Conservation (phyloP, 2,329 filamentous ascomycete genomes). For the Elsinoe batatas region DNA sequence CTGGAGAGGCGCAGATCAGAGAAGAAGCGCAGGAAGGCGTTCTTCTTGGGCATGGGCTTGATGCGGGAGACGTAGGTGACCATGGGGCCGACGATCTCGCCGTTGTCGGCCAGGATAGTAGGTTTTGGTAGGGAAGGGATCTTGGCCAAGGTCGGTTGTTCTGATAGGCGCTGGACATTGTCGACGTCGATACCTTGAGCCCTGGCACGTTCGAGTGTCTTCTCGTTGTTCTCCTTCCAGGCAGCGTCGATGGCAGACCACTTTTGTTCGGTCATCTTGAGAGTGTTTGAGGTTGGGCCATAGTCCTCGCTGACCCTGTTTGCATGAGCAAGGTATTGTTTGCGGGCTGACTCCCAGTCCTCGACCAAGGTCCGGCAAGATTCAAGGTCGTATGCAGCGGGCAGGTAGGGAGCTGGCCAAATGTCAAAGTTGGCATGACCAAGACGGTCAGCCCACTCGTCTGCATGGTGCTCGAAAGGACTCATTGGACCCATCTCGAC, state of each 20-base stretch:
- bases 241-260: slow-evolving; percentile 69
- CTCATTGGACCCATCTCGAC: slow-evolving; percentile 38
- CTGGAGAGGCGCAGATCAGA: slow-evolving; percentile 21
- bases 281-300: slow-evolving; percentile 79
- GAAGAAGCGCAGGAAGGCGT: slow-evolving; percentile 27
- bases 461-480: slow-evolving; percentile 54
- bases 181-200: slow-evolving; percentile 31
- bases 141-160: slow-evolving; percentile 48
- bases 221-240: slow-evolving; percentile 64
- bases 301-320: slow-evolving; percentile 85
- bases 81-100: slow-evolving; percentile 93
- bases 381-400: slow-evolving; percentile 48
- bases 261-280: slow-evolving; percentile 74
- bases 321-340: slow-evolving; percentile 82
- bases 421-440: slow-evolving; percentile 94
- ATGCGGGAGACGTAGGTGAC: slow-evolving; percentile 37
- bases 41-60: slow-evolving; percentile 22
- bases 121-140: slow-evolving; percentile 61
- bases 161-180: slow-evolving; percentile 31
- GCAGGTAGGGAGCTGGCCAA: slow-evolving; percentile 66
- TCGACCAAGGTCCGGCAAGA: slow-evolving; percentile 56
- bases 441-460: slow-evolving; percentile 75
- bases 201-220: slow-evolving; percentile 41
- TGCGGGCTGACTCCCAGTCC: slow-evolving; percentile 74
- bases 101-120: slow-evolving; percentile 61